Evolutionary conservation across 495 filamentous ascomycete species (phyloP), one percentile per base, ranked within the genome.

Genomic region (Neurospora africana): DNA sequence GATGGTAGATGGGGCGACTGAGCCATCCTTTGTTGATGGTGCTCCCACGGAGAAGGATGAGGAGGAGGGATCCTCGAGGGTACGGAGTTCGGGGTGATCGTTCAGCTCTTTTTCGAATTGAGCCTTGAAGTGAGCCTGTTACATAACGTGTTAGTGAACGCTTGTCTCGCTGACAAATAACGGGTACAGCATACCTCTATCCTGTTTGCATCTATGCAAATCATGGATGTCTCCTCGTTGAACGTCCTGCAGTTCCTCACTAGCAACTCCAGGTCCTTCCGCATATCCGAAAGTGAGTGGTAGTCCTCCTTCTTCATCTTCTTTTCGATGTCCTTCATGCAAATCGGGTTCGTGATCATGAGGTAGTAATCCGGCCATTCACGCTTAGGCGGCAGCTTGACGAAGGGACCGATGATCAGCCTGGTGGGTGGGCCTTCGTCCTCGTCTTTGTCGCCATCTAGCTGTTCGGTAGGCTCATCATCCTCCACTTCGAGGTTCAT

Each of bases 301-400:
- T 98, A 99, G 74, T 98, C 92, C 73, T 94, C 91, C 74, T 91
- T 93, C 84, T 97, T 97, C 81, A 99, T 96, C 84, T 92, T 94
- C 79, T 91, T 93, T 80, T 90, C 88, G 77, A 99, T 97, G 81
- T 91, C 89, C 43, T 95, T 93, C 89, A 98, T 96, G 72, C 91
- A 92, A 78, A 99, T 97, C 0, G 95, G 95, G 37, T 91, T 89
- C 75, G 90, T 87, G 79, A 98, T 98, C 80, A 98, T 88, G 79
- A 92, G 82, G 81, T 98, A 98, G 79, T 99, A 99, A 76, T 98
- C 94, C 7, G 92, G 90, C 79, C 95, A 98, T 36, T 91, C 87
- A 21, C 88, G 89, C 80, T 91, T 94, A n/a, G 92, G 89, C 23
- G 95, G 94, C 21, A 97, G 86, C 77, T 93, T 93, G 81, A 98